Evolutionary conservation across 148 eudicot species (phyloP).

Genomic region (Fagopyrum esculentum): DNA sequence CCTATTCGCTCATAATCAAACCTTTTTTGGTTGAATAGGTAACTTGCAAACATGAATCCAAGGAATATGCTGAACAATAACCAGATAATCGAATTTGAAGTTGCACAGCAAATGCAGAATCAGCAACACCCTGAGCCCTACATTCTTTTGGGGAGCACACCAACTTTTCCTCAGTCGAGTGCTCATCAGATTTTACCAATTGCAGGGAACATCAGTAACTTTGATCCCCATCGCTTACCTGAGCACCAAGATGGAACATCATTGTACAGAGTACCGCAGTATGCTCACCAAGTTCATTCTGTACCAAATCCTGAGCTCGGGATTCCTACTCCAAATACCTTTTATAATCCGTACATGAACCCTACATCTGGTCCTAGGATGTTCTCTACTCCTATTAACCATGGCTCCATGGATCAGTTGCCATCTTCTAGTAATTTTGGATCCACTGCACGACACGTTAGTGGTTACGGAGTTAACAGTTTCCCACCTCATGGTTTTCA

Average conservation of each 20-base stretch:
- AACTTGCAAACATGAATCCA: conserved; percentile 47
- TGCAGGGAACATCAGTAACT: conserved; percentile 37
- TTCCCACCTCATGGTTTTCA: conserved; percentile 39
- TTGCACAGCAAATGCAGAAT: conserved; percentile 49
- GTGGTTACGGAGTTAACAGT: conserved; percentile 40
- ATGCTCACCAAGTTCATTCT: conserved; percentile 49
- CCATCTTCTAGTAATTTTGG: conserved; percentile 48
- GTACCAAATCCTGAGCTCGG: conserved; percentile 46
- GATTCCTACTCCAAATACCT: conserved; percentile 32
- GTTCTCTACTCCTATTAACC: conserved; percentile 47
- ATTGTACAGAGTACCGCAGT: conserved; percentile 49
- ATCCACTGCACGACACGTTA: conserved; percentile 31
- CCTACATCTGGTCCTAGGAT: conserved; percentile 45
- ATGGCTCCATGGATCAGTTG: conserved; percentile 45
- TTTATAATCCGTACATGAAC: conserved; percentile 42
- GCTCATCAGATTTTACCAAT: conserved; percentile 38
- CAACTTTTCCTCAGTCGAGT: conserved; percentile 46
- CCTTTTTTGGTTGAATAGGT: not conserved
- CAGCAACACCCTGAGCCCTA: conserved; percentile 57
- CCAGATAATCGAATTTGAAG: conserved; percentile 45
- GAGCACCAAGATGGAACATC: conserved; percentile 36
- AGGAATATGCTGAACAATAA: conserved; percentile 51
- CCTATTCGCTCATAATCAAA: not conserved
- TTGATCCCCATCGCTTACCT: not conserved
- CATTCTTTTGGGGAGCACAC: conserved; percentile 34